Base-by-base conservation (phyloP, 2,329 filamentous ascomycete genomes). In the Karstenula rhodostoma region DNA sequence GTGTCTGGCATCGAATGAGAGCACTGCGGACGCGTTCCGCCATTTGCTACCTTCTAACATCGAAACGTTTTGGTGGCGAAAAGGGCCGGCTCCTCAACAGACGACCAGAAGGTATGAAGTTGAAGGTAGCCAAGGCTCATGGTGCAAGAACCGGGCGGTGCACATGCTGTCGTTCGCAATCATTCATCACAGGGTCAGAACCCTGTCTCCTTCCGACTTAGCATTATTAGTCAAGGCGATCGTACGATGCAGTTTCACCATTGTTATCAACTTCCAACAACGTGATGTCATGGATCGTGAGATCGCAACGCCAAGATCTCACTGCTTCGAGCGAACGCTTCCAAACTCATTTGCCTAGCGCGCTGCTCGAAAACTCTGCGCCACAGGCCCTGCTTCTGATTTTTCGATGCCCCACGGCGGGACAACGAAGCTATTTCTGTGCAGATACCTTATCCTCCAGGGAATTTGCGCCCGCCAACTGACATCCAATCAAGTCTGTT, bases 261-360 rank as follows among this genome's bases (percentile, higher is more conserved):
- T 15, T n/a, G 23, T 12, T 13, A 15, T n/a, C 9, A 40, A 19
- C 9, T 27, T 43, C 12, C 29, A n/a, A 22, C 35, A 42, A 1
- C 6, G 27, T 57, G 55, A 51, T 51, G 47, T 57, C 46, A 51
- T 51, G 15, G 46, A 57, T 57, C 55, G 55, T 51, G 35, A 32
- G 35, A 50, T 51, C 46, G 46, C 13, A 17, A 13, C 9, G 48
- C 54, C 22, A 49, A 40, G 43, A 9, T 33, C 1, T 9, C 12
- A 10, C 8, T 32, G 29, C 7, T 6, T 32, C 12, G 29, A 29
- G 33, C 40, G 35, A 29, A 44, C 35, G 13, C n/a, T 29, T 27
- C 15, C 3, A 25, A 53, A 22, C n/a, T n/a, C 12, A 27, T 37
- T 49, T 17, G 25, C 29, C 29, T 35, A 54, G 23, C 35, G 15